Percentiles rank a stretch among this genome's conserved stretches.
Evolutionary conservation across 179 eudicot species (phyloP).

Genomic region (Drosera spatulata): DNA sequence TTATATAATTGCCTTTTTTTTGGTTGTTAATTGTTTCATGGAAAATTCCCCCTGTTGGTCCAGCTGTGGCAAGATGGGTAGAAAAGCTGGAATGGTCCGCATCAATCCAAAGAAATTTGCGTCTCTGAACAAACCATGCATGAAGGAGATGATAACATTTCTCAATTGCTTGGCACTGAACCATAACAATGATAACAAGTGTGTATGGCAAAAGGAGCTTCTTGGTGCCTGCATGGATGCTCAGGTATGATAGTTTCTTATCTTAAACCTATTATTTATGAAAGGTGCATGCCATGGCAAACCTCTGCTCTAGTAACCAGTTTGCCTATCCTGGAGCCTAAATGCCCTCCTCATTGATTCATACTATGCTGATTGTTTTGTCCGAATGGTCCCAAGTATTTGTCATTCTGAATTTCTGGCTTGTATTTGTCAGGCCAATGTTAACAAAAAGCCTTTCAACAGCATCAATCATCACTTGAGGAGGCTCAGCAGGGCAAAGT

Average conservation of each 20-base stretch:
- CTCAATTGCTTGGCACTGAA: slow-evolving; percentile 69
- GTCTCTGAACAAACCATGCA: slow-evolving; percentile 58
- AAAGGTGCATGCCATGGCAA: neutral
- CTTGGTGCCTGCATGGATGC: slow-evolving; percentile 69
- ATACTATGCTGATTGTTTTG: neutral
- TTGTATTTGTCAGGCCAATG: slow-evolving; percentile 31
- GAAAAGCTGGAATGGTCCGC: slow-evolving; percentile 43
- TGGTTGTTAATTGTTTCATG: too few species aligned
- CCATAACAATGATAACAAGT: slow-evolving; percentile 63
- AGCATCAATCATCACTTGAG: slow-evolving; percentile 88
- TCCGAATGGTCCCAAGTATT: neutral
- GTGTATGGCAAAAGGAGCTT: slow-evolving; percentile 57
- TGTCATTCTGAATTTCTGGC: too few species aligned
- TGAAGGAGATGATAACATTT: slow-evolving; percentile 73
- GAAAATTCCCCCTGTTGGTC: neutral
- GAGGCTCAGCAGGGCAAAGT: slow-evolving; percentile 78
- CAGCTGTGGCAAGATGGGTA: slow-evolving; percentile 41
- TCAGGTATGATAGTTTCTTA: slow-evolving; percentile 38
- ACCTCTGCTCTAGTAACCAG: neutral
- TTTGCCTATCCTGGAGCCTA: neutral
- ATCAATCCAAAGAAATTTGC: slow-evolving; percentile 77
- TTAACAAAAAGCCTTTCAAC: slow-evolving; percentile 59
- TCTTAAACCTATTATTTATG: neutral
- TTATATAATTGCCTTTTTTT: too few species aligned
- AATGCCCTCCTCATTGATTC: neutral